Evolutionary conservation across 2,329 filamentous ascomycete genomes (phyloP).

Genomic region (Colletotrichum sp.): DNA sequence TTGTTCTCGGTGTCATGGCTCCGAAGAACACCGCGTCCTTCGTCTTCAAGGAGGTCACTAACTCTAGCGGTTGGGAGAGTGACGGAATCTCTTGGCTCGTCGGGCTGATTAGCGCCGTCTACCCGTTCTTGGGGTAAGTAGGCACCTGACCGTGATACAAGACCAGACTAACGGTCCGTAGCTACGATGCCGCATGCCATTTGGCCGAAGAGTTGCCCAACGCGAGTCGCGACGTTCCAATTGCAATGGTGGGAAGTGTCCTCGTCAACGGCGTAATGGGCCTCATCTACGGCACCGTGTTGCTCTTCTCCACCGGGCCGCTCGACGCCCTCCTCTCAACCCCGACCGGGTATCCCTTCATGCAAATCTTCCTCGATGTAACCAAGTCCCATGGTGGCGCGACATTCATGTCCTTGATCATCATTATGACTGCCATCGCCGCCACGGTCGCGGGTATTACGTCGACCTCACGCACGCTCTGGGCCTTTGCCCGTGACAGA

Average conservation of each 20-base stretch:
- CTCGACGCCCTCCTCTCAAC: slow-evolving; percentile 42
- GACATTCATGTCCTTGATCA: slow-evolving; percentile 32
- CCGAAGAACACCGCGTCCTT: slow-evolving; percentile 31
- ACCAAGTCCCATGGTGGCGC: slow-evolving; percentile 29
- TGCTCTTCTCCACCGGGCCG: slow-evolving; percentile 47
- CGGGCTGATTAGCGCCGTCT: slow-evolving; percentile 34
- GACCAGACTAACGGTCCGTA: neutral
- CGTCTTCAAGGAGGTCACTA: slow-evolving; percentile 35
- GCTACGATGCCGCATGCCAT: slow-evolving; percentile 38
- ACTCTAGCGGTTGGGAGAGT: slow-evolving; percentile 34
- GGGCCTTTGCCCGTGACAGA: slow-evolving; percentile 43
- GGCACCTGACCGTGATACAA: neutral
- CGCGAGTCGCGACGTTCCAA: slow-evolving; percentile 34
- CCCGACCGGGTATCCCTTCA: slow-evolving; percentile 46
- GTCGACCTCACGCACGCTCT: slow-evolving; percentile 40
- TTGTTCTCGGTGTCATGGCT: slow-evolving; percentile 33
- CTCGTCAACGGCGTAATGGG: slow-evolving; percentile 50
- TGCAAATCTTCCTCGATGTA: slow-evolving; percentile 40
- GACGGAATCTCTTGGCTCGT: slow-evolving; percentile 37
- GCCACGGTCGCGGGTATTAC: slow-evolving; percentile 36
- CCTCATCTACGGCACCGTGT: slow-evolving; percentile 42
- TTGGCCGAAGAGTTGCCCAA: slow-evolving; percentile 37
- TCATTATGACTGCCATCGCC: slow-evolving; percentile 29
- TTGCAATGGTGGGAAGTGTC: slow-evolving; percentile 38
- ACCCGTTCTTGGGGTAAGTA: slow-evolving; percentile 36